Evolutionary conservation across 2,329 filamentous ascomycete genomes (phyloP), one percentile per base, ranked within the genome.

Genomic region (Kalmusia sp.): DNA sequence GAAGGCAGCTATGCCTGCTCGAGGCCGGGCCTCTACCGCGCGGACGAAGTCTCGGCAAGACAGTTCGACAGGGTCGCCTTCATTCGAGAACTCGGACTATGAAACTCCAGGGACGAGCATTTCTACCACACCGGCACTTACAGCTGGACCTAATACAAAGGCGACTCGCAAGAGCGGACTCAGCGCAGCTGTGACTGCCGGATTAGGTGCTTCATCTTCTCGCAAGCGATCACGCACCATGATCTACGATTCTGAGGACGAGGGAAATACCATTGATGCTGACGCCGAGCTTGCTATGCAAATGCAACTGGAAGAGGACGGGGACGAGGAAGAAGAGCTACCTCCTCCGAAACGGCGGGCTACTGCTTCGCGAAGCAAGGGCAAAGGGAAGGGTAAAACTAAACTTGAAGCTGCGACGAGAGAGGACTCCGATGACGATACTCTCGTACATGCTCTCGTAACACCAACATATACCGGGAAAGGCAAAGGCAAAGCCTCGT

Each of bases 61-160:
- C 4, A 70, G 61, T 55, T 71, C 70, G 3, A 58, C 64, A 9
- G 63, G 54, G 15, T 70, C 70, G 6, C 64, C 66, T n/a, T 73
- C 70, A 4, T 50, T 71, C 14, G 71, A 74, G 9, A 66, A 67
- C 5, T 81, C 77, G 31, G 82, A 79, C 15, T 83, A 82, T 62
- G 85, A 84, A 53, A 89, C 87, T 3, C 86, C 86, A 4, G 82
- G 78, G 31, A 89, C 87, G 17, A 87, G 84, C 69, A 77, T 80
- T 49, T 75, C 78, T 40, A 78, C 76, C 15, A 87, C 85, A 8
- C 85, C 84, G 3, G 79, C 76, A 19, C 75, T 77, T 21, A 78
- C 78, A 6, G 7, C 58, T 49, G 51, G 57, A 11, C 58, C 46
- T 35, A 57, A 63, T 41, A 61, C 58, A 22, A 49, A 55, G 44